Percentiles rank a stretch among this genome's conserved stretches.
Conservation (phyloP, 352 stramenopile species). For the Elongisporangium undulatum region DNA sequence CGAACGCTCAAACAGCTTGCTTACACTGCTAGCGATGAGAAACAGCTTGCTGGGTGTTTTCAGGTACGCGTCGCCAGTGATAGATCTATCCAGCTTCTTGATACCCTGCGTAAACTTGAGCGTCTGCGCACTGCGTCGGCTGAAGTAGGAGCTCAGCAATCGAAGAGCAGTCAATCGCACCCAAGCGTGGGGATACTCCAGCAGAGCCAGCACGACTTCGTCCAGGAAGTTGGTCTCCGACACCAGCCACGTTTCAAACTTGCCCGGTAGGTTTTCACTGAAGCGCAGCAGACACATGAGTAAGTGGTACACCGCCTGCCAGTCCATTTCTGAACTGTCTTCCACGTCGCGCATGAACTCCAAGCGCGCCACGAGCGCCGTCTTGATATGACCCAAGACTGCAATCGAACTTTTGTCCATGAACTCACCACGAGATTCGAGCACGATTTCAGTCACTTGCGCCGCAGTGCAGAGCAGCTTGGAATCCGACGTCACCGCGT, state of each 20-base stretch:
- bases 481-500: constrained; percentile 21
- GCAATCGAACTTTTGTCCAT: constrained; percentile 52
- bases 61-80: constrained; percentile 41
- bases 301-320: constrained; percentile 62
- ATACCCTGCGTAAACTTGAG: constrained; percentile 31
- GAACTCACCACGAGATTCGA: constrained; percentile 73
- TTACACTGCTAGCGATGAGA: constrained; percentile 41
- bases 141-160: constrained; percentile 65
- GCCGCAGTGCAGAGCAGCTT: constrained; percentile 70
- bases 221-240: constrained; percentile 33
- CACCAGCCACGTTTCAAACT: constrained; percentile 63
- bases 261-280: constrained; percentile 48
- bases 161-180: constrained; percentile 60
- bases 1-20: constrained; percentile 66
- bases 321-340: constrained; percentile 40
- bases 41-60: constrained; percentile 57
- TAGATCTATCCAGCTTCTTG: constrained; percentile 28
- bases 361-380: constrained; percentile 31
- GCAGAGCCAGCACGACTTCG: constrained; percentile 40
- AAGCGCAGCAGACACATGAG: constrained; percentile 63
- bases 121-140: constrained; percentile 37
- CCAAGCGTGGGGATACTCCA: constrained; percentile 73
- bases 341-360: constrained; percentile 36
- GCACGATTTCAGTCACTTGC: constrained; percentile 68
- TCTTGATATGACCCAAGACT: constrained; percentile 32